Evolutionary conservation across 2,329 filamentous ascomycete species (phyloP).

Genomic region (Beauveria bassiana): DNA sequence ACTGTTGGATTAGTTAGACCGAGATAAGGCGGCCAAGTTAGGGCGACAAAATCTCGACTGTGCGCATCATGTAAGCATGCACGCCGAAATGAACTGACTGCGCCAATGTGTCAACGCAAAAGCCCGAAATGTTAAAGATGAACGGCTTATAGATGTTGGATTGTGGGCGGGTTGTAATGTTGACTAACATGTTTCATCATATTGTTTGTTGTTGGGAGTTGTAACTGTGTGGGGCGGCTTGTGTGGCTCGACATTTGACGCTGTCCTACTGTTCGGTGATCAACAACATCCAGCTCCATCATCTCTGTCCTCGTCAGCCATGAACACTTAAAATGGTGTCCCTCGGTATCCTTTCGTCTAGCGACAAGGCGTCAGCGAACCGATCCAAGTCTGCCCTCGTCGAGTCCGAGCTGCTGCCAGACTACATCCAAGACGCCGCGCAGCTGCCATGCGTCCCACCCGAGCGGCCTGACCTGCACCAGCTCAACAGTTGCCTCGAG

Average conservation of each 20-base stretch:
- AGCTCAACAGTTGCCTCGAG: slow-evolving; percentile 62
- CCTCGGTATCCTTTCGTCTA: slow-evolving; percentile 38
- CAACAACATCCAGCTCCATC: neutral
- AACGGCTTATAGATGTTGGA: slow-evolving; percentile 13
- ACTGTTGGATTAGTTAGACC: slow-evolving; percentile 26
- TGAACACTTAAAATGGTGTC: slow-evolving; percentile 41
- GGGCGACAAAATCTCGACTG: slow-evolving; percentile 24
- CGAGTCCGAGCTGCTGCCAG: slow-evolving; percentile 22
- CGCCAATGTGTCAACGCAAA: slow-evolving; percentile 32
- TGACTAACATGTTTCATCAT: neutral
- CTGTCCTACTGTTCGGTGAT: neutral
- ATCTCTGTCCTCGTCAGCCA: slow-evolving; percentile 18
- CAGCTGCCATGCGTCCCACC: slow-evolving; percentile 41
- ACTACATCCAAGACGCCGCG: slow-evolving; percentile 48
- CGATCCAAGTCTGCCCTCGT: slow-evolving; percentile 23
- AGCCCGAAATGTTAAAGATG: slow-evolving; percentile 17
- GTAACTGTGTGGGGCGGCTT: neutral
- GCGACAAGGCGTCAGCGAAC: slow-evolving; percentile 28
- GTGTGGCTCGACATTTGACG: neutral
- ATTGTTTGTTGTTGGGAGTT: neutral
- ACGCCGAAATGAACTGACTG: slow-evolving; percentile 29
- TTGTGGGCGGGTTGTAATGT: neutral
- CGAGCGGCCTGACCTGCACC: slow-evolving; percentile 55
- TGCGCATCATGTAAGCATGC: slow-evolving; percentile 25
- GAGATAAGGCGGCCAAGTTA: slow-evolving; percentile 26